Evolutionary conservation across 176 grass and related monocot genomes (phyloP).

Genomic region (Lolium rigidum): DNA sequence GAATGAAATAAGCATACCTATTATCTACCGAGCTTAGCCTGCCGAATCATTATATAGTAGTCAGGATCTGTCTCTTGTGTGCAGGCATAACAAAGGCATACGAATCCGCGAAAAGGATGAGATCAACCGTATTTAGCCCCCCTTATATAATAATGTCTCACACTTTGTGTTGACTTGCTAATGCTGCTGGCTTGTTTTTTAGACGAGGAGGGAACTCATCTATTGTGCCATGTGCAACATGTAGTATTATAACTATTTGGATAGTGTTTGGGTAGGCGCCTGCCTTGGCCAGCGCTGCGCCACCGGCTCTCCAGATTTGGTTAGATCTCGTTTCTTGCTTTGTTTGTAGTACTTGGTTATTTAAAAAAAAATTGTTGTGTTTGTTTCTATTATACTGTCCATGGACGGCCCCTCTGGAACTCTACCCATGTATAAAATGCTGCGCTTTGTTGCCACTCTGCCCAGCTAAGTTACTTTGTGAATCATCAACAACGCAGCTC

Average conservation of each 20-base stretch:
- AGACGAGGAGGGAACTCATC: not conserved
- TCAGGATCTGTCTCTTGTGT: conserved; percentile 7
- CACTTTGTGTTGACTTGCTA: conserved; percentile 21
- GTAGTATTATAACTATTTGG: conserved; percentile 31
- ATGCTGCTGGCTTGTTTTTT: not conserved
- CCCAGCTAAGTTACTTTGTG: conserved; percentile 19
- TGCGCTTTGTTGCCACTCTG: not conserved
- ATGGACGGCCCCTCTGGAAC: not conserved
- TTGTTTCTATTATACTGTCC: not conserved
- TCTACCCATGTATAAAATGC: conserved; percentile 13
- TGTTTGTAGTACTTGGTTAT: not conserved
- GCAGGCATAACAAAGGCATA: not conserved
- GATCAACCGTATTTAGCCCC: conserved; percentile 19
- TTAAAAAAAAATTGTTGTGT: not conserved
- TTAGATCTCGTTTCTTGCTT: not conserved
- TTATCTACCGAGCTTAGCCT: not conserved
- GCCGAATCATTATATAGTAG: conserved; percentile 6
- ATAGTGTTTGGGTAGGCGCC: conserved; percentile 30
- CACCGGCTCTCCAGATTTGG: conserved; percentile 23
- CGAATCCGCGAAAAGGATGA: not conserved
- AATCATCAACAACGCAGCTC: not conserved
- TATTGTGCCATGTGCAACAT: conserved; percentile 43
- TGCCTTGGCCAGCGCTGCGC: not conserved
- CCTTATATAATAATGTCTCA: not conserved
- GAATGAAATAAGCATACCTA: not conserved